Evolutionary conservation across 129 eudicot species (phyloP).

Genomic region (Erigeron canadensis): DNA sequence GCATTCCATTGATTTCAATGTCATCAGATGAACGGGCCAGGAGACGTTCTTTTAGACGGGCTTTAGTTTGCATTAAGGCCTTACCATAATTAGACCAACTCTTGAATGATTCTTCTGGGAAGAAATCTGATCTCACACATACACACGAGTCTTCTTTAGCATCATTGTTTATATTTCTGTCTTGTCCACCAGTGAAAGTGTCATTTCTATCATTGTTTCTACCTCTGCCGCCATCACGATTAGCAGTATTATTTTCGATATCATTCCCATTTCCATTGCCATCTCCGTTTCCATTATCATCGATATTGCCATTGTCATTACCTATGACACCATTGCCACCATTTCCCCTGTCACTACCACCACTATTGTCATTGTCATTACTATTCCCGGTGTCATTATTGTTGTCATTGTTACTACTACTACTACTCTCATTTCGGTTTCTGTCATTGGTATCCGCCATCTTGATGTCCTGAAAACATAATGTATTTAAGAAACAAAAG

Average conservation of each 20-base stretch:
- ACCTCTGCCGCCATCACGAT: background rate
- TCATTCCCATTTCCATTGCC: background rate
- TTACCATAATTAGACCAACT: conserved; percentile 59
- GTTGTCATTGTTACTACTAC: background rate
- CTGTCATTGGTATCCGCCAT: conserved; percentile 4
- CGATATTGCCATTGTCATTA: background rate
- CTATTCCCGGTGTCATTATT: background rate
- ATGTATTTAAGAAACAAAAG: background rate
- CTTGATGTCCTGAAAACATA: conserved; percentile 23
- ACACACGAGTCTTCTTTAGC: conserved; percentile 29
- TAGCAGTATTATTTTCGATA: background rate
- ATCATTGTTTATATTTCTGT: background rate
- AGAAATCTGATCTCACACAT: conserved; percentile 52
- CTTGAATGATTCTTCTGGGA: conserved; percentile 77
- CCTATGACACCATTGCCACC: background rate
- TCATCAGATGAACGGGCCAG: conserved; percentile 54
- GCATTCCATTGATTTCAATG: conserved; percentile 48
- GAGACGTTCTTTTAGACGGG: conserved; percentile 56
- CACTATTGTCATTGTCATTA: background rate
- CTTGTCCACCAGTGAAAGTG: conserved; percentile 15
- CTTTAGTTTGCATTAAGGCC: conserved; percentile 46
- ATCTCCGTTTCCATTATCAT: background rate
- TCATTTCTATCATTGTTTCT: background rate
- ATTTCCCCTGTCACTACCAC: background rate
- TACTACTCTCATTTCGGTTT: background rate